Conservation (phyloP, 148 eudicot species). For the Persicaria maculosa region DNA sequence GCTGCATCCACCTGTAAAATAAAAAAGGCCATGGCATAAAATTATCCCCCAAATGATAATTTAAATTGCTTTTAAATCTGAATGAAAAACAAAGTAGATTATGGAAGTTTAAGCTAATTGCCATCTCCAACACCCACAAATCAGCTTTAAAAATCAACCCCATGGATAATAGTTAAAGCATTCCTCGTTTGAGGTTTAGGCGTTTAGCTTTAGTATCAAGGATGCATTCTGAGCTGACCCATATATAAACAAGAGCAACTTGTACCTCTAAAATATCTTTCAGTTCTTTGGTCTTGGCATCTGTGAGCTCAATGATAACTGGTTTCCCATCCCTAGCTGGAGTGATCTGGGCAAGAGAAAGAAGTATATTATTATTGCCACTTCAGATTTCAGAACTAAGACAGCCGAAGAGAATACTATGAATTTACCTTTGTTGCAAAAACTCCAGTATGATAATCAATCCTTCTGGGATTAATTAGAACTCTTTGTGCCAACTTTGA, state of each 20-base stretch:
- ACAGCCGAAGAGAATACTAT: neutral
- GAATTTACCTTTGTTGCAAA: slow-evolving; percentile 89
- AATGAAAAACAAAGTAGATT: neutral
- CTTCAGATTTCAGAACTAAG: neutral
- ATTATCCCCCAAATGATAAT: neutral
- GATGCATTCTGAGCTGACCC: neutral
- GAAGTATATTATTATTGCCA: neutral
- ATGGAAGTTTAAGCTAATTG: neutral
- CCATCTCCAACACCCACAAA: neutral
- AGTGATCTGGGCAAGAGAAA: slow-evolving; percentile 57
- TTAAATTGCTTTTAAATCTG: neutral
- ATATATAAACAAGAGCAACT: neutral
- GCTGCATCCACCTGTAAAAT: slow-evolving; percentile 87
- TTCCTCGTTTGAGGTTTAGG: neutral
- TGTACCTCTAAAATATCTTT: slow-evolving; percentile 85
- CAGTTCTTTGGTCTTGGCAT: slow-evolving; percentile 92
- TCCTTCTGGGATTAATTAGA: slow-evolving; percentile 90
- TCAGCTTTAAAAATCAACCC: neutral
- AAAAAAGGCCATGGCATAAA: neutral
- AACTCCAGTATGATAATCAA: slow-evolving; percentile 95
- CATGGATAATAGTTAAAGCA: neutral
- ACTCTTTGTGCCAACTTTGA: slow-evolving; percentile 96
- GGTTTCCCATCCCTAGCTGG: slow-evolving; percentile 98
- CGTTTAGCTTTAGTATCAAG: neutral
- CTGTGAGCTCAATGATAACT: slow-evolving; percentile 87